Conservation (phyloP, 164 flowering plant species). For the Kalanchoe fedtschenkoi region DNA sequence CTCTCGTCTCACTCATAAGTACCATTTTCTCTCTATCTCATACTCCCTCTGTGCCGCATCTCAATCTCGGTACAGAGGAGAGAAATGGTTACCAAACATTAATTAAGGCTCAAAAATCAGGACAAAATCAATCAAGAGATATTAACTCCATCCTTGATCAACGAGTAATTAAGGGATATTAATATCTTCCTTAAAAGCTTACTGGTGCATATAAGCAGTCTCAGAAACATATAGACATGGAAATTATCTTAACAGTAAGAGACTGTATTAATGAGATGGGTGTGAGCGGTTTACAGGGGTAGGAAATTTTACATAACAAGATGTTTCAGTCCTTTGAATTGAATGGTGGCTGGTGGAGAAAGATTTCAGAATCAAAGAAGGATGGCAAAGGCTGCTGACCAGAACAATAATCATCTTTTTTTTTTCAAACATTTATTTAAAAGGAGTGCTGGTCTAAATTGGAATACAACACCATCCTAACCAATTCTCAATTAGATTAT, state of each 20-base stretch:
- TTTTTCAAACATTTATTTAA: no score
- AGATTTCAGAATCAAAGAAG: background rate
- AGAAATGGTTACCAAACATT: no score
- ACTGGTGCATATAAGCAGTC: background rate
- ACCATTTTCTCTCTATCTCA: no score
- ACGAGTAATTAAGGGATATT: no score
- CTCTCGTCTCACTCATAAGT: no score
- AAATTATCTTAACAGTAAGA: background rate
- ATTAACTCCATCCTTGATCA: no score
- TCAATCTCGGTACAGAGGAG: no score
- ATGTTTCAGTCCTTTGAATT: background rate
- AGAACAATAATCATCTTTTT: background rate
- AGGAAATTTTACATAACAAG: background rate
- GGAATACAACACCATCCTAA: background rate
- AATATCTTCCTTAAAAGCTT: background rate
- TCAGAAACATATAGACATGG: background rate
- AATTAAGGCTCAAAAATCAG: no score
- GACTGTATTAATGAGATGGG: no score
- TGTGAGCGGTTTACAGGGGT: background rate
- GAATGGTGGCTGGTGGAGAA: background rate
- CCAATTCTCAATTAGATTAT: background rate
- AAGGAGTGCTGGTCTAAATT: no score
- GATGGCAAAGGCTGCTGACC: slow-evolving; percentile 7
- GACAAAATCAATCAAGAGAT: no score
- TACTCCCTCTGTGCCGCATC: no score